A percentile compares a stretch with the other conserved stretches of the same genome.
phyloP scores from a whole-genome alignment of 352 stramenopile species.

The Hyaloperonospora brassicae region DNA sequence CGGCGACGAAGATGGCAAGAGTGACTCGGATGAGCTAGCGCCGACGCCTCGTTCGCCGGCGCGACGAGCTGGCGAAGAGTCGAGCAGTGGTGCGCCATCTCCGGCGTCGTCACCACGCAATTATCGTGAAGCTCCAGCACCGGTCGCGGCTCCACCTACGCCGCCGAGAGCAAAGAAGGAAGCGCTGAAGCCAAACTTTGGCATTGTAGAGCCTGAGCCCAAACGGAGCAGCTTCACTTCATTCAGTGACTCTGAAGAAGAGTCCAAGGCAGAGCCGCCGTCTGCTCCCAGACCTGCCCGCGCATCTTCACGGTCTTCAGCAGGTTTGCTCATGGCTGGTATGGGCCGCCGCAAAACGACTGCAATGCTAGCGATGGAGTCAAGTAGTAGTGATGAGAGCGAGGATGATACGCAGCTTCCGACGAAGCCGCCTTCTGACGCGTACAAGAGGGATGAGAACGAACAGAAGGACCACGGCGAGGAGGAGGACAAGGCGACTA shows the following conservation, averaged over 20 bases:
- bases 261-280: conserved; percentile 63
- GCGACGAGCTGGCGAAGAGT: conserved; percentile 17
- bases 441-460: conserved; percentile 26
- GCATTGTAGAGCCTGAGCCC: conserved; percentile 49
- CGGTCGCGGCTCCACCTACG: conserved; percentile 17
- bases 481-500: conserved; percentile 19
- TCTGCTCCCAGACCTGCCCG: conserved; percentile 36
- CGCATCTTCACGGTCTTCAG: conserved; percentile 28
- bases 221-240: conserved; percentile 80
- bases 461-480: conserved; percentile 21
- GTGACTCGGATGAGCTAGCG: conserved; percentile 14
- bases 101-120: conserved; percentile 8
- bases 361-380: conserved; percentile 62
- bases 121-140: conserved; percentile 12
- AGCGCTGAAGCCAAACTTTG: conserved; percentile 57
- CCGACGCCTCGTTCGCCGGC: conserved; percentile 12
- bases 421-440: conserved; percentile 40
- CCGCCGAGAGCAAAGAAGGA: conserved; percentile 29
- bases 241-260: conserved; percentile 80
- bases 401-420: conserved; percentile 48
- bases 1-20: conserved; percentile 22
- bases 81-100: conserved; percentile 16
- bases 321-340: conserved; percentile 45
- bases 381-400: conserved; percentile 66
- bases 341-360: conserved; percentile 65